phyloP scores from a whole-genome alignment of 2,329 filamentous ascomycete species.

The Lasiodiplodia hormozganensis region DNA sequence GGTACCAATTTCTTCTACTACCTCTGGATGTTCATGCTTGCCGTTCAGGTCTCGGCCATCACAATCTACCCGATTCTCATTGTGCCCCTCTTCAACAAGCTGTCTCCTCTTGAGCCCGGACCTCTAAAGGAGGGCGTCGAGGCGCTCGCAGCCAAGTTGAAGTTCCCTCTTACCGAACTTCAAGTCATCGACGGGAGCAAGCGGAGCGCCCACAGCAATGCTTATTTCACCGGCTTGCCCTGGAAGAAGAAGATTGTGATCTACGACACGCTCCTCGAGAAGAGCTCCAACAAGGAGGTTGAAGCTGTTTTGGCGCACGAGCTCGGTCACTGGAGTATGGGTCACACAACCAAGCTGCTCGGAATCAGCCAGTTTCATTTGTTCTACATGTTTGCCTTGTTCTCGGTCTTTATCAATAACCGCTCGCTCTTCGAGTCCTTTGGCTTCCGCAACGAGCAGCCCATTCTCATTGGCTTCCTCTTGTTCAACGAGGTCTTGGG shows the following conservation, averaged over 20 bases:
- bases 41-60: slow-evolving; percentile 90
- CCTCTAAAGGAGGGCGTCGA: slow-evolving; percentile 89
- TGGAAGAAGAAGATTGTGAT: slow-evolving; percentile 99
- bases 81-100: slow-evolving; percentile 96
- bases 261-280: slow-evolving; percentile 96
- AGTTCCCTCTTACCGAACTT: slow-evolving; percentile 91
- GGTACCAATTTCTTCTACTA: slow-evolving; percentile 98
- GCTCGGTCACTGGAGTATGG: slow-evolving; percentile 94
- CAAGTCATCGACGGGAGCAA: slow-evolving; percentile 95
- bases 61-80: slow-evolving; percentile 96
- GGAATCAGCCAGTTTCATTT: slow-evolving; percentile 83
- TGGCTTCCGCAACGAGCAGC: slow-evolving; percentile 81
- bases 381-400: slow-evolving; percentile 95
- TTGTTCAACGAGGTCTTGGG: slow-evolving; percentile 96
- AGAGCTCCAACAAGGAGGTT: slow-evolving; percentile 89
- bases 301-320: slow-evolving; percentile 95
- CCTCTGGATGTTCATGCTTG: slow-evolving; percentile 90
- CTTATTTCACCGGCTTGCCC: slow-evolving; percentile 95
- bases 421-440: slow-evolving; percentile 87
- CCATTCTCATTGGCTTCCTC: slow-evolving; percentile 96
- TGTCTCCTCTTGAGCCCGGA: slow-evolving; percentile 88
- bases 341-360: slow-evolving; percentile 91
- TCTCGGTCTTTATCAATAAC: slow-evolving; percentile 98
- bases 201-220: slow-evolving; percentile 86
- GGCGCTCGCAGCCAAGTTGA: slow-evolving; percentile 77